Evolutionary conservation across 495 filamentous ascomycete species (phyloP).

Genomic region (Parmelia sp.): DNA sequence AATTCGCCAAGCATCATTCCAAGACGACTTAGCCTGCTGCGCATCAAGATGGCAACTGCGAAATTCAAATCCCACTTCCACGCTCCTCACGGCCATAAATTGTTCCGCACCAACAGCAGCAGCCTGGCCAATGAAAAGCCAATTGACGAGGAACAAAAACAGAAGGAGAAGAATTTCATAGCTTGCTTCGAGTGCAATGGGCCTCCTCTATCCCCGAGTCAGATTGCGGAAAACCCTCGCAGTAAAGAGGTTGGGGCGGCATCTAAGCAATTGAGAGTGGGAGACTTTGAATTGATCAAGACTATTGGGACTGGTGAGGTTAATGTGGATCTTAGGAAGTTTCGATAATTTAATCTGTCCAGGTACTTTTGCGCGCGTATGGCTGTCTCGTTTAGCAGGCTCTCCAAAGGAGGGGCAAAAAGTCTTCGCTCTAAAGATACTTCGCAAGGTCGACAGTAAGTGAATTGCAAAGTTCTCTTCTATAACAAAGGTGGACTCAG

Average conservation of each 20-base stretch:
- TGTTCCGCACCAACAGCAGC: constrained; percentile 23
- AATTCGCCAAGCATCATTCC: constrained; percentile 22
- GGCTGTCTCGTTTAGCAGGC: constrained; percentile 66
- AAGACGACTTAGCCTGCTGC: constrained; percentile 21
- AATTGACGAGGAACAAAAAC: constrained; percentile 35
- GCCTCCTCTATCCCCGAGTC: constrained; percentile 44
- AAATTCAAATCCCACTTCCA: constrained; percentile 25
- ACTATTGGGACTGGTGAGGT: constrained; percentile 79
- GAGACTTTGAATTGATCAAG: constrained; percentile 79
- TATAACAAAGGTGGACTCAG: constrained; percentile 20
- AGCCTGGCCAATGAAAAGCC: constrained; percentile 29
- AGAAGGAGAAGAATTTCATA: constrained; percentile 37
- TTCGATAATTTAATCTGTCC: constrained; percentile 24
- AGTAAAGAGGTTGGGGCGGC: constrained; percentile 54
- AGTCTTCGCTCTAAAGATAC: constrained; percentile 88
- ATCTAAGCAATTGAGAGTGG: constrained; percentile 49
- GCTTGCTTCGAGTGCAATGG: constrained; percentile 46
- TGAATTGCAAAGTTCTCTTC: constrained; percentile 8
- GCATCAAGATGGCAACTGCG: constrained; percentile 28
- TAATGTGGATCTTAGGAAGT: not conserved
- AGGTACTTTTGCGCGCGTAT: constrained; percentile 96
- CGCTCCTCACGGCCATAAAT: constrained; percentile 25
- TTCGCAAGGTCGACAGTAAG: constrained; percentile 78
- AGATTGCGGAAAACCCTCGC: constrained; percentile 48
- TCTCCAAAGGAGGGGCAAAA: constrained; percentile 51